Evolutionary conservation across 257 asterid species (phyloP).

Genomic region (Paulownia fortunei): DNA sequence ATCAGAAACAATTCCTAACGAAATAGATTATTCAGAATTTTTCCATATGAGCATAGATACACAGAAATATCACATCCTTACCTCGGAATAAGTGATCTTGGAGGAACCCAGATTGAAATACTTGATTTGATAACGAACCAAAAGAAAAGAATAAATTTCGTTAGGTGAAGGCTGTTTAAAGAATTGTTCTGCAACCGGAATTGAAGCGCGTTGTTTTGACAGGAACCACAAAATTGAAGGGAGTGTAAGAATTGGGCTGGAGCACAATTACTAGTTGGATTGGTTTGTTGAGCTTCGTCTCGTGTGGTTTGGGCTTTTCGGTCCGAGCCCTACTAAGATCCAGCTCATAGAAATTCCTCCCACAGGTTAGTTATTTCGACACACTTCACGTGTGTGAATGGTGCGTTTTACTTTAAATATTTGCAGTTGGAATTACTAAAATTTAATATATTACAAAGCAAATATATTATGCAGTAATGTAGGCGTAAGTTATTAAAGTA

Average conservation of each 20-base stretch:
- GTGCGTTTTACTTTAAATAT: too few species aligned
- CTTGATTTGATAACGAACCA: too few species aligned
- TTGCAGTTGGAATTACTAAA: too few species aligned
- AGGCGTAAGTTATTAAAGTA: too few species aligned
- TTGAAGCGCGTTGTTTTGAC: conserved; percentile 34
- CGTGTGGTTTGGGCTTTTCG: background rate
- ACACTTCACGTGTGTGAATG: too few species aligned
- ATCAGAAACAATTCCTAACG: background rate
- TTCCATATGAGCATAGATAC: background rate
- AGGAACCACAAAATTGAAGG: conserved; percentile 28
- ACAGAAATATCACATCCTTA: conserved; percentile 8
- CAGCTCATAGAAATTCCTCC: background rate
- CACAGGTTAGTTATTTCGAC: background rate
- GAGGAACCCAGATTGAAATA: conserved; percentile 14
- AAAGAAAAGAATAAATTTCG: background rate
- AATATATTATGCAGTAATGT: too few species aligned
- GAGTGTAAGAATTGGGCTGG: conserved; percentile 20
- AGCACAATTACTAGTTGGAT: background rate
- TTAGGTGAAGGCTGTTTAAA: conserved; percentile 2
- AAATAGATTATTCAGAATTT: background rate
- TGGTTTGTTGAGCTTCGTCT: background rate
- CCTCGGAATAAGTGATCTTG: conserved; percentile 36
- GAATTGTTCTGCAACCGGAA: conserved; percentile 26
- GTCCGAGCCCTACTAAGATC: too few species aligned
- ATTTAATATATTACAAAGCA: too few species aligned